Evolutionary conservation across 2,329 filamentous ascomycete species (phyloP).

Genomic region (Diplodia intermedia): DNA sequence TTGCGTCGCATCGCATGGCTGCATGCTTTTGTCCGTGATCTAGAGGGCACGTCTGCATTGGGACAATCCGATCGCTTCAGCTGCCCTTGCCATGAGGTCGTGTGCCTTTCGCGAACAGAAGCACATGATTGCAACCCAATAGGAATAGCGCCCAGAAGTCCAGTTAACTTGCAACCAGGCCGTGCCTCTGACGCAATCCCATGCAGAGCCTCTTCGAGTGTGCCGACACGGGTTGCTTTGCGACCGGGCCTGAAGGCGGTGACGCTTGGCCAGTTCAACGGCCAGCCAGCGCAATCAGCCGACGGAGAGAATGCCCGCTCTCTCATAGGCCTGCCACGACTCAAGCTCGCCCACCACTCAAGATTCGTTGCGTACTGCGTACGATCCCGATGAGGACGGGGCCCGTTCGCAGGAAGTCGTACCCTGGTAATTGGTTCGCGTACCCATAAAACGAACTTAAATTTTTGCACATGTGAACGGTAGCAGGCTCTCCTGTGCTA

Average conservation of each 20-base stretch:
- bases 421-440: too few relatives aligned
- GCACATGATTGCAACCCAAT: too few relatives aligned
- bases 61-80: too few relatives aligned
- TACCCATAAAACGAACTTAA: background rate
- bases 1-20: too few relatives aligned
- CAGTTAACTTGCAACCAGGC: background rate
- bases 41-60: too few relatives aligned
- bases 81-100: too few relatives aligned
- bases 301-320: background rate
- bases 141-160: too few relatives aligned
- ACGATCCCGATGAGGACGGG: conserved; percentile 1
- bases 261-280: conserved; percentile 22
- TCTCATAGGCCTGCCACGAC: conserved; percentile 19
- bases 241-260: conserved; percentile 10
- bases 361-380: background rate
- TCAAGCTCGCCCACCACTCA: conserved; percentile 4
- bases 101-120: too few relatives aligned
- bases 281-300: conserved; percentile 3
- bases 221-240: conserved; percentile 1
- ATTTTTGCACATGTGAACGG: background rate
- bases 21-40: too few relatives aligned
- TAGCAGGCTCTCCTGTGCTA: too few relatives aligned
- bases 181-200: background rate
- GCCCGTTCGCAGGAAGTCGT: background rate
- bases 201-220: background rate